Conservation (phyloP, 1,284 basidiomycete genomes). For the Malassezia caprae region DNA sequence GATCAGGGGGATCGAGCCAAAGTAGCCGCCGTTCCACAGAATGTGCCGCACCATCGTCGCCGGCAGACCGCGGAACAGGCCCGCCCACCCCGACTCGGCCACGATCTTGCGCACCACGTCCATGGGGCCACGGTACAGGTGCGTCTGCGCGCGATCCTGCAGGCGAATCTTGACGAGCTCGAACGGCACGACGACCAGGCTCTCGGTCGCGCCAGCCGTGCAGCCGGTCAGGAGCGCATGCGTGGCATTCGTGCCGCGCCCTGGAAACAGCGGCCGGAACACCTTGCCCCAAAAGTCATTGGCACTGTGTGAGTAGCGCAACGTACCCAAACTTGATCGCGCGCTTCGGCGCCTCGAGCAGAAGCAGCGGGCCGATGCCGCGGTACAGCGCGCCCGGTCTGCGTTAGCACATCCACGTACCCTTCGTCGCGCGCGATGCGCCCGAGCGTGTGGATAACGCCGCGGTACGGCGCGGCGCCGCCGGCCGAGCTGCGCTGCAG, state of each 20-base stretch:
- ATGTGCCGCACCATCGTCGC: slow-evolving; percentile 24
- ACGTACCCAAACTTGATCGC: slow-evolving; percentile 76
- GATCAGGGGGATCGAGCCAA: slow-evolving; percentile 69
- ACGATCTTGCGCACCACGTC: slow-evolving; percentile 67
- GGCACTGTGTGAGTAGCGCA: slow-evolving; percentile 52
- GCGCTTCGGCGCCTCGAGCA: slow-evolving; percentile 94
- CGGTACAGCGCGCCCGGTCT: slow-evolving; percentile 77
- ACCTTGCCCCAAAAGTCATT: slow-evolving; percentile 77
- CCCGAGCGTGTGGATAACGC: slow-evolving; percentile 71
- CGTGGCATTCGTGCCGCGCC: slow-evolving; percentile 73
- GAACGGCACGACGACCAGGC: slow-evolving; percentile 75
- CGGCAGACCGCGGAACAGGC: slow-evolving; percentile 56
- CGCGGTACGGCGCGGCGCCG: slow-evolving; percentile 48
- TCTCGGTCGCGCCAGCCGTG: slow-evolving; percentile 84
- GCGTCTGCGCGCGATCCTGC: slow-evolving; percentile 52
- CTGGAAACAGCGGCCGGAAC: slow-evolving; percentile 54
- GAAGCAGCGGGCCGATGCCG: slow-evolving; percentile 82
- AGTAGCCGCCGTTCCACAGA: slow-evolving; percentile 57
- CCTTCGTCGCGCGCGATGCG: slow-evolving; percentile 73
- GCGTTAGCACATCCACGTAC: slow-evolving; percentile 51
- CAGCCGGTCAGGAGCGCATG: slow-evolving; percentile 83
- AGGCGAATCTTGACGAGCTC: slow-evolving; percentile 92
- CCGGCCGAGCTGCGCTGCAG: slow-evolving; percentile 65
- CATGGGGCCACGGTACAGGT: slow-evolving; percentile 62
- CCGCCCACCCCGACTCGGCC: slow-evolving; percentile 66